Conservation (phyloP, 2,329 filamentous ascomycete genomes). For the Stachybotrys echinatus region DNA sequence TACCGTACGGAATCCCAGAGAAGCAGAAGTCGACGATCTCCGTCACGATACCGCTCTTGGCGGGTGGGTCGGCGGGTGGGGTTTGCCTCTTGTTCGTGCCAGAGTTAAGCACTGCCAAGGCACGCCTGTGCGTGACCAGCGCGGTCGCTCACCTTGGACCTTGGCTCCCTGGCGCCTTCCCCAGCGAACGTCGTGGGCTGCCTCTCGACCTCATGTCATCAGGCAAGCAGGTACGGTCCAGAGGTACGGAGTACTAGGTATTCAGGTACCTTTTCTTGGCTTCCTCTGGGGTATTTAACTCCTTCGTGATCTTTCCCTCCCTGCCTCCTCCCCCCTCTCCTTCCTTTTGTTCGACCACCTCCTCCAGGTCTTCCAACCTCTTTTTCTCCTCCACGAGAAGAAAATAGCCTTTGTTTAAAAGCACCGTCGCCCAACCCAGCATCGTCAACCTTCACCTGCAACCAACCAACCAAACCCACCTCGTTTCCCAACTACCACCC, state of each 20-base stretch:
- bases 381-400: background rate
- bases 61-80: slow-evolving; percentile 1
- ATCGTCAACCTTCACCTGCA: background rate
- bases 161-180: background rate
- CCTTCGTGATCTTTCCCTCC: background rate
- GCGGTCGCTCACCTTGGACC: background rate
- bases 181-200: background rate
- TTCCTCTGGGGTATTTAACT: background rate
- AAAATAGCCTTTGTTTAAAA: background rate
- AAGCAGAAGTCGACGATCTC: slow-evolving; percentile 1
- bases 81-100: background rate
- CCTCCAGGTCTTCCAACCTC: background rate
- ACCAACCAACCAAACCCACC: too few species aligned
- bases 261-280: background rate
- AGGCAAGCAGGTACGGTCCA: background rate
- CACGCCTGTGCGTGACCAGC: background rate
- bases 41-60: slow-evolving; percentile 1
- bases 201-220: background rate
- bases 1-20: too few species aligned
- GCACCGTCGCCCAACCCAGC: too few species aligned
- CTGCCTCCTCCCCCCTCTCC: background rate
- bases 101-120: background rate
- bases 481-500: too few species aligned
- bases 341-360: background rate
- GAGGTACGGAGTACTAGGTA: background rate